A percentile compares a stretch with the other conserved stretches of the same genome.
These are phyloP conservation scores for Hypoxylon trugodes DNA, from an alignment of 495 filamentous ascomycete species.

Conservation along the genomic window DNA sequence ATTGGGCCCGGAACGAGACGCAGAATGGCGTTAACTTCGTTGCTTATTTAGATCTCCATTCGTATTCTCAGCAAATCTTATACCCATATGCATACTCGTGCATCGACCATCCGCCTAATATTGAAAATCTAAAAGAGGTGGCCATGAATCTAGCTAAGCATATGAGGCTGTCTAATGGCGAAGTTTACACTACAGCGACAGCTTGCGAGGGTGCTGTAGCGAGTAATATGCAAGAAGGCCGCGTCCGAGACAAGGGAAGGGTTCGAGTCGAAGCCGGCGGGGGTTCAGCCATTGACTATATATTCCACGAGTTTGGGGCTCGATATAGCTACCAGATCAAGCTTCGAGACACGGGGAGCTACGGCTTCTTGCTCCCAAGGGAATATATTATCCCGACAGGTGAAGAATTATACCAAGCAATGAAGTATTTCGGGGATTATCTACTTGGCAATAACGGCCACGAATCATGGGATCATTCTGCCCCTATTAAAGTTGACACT, in stretches of 20 bases:
- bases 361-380: slow-evolving; percentile 89
- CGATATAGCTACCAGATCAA: slow-evolving; percentile 93
- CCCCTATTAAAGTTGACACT: neutral
- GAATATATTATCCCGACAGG: slow-evolving; percentile 91
- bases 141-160: slow-evolving; percentile 90
- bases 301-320: slow-evolving; percentile 88
- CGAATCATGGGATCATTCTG: slow-evolving; percentile 46
- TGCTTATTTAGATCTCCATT: slow-evolving; percentile 90
- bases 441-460: slow-evolving; percentile 67
- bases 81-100: slow-evolving; percentile 94
- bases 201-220: slow-evolving; percentile 85
- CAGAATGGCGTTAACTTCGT: slow-evolving; percentile 76
- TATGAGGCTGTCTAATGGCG: slow-evolving; percentile 77
- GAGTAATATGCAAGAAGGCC: slow-evolving; percentile 42
- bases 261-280: slow-evolving; percentile 69
- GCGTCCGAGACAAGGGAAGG: slow-evolving; percentile 31
- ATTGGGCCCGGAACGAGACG: slow-evolving; percentile 88
- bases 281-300: slow-evolving; percentile 93
- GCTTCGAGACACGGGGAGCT: slow-evolving; percentile 90
- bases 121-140: slow-evolving; percentile 91
- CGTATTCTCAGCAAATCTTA: slow-evolving; percentile 93
- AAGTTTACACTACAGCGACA: slow-evolving; percentile 80
- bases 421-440: slow-evolving; percentile 83
- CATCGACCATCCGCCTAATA: slow-evolving; percentile 74
- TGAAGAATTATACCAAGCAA: slow-evolving; percentile 81